Conservation (phyloP, 164 flowering plant genomes). For the Echeveria elegans region DNA sequence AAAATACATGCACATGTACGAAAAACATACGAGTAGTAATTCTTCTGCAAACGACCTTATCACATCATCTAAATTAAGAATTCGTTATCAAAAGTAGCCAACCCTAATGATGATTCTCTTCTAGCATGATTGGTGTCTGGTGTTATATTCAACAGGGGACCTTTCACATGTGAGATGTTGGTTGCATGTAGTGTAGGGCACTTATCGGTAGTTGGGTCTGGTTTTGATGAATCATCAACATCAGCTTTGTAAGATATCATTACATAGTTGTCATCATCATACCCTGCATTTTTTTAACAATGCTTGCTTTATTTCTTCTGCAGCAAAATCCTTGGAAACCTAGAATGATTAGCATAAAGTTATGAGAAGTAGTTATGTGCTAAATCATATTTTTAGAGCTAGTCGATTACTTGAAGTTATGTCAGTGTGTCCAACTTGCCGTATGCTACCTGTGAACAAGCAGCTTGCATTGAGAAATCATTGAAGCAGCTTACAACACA, state of each 20-base stretch:
- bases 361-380: neutral
- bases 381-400: neutral
- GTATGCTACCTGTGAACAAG: slow-evolving; percentile 65
- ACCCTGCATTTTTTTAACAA: slow-evolving; percentile 79
- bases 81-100: neutral
- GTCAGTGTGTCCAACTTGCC: neutral
- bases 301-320: slow-evolving; percentile 79
- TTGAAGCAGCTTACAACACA: slow-evolving; percentile 89
- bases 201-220: neutral
- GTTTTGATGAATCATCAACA: neutral
- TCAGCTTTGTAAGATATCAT: neutral
- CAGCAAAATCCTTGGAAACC: slow-evolving; percentile 25
- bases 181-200: neutral
- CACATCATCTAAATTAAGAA: neutral
- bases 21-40: neutral
- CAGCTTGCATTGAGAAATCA: slow-evolving; percentile 84
- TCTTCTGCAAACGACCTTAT: neutral
- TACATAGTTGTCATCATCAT: slow-evolving; percentile 32
- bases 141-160: neutral
- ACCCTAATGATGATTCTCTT: neutral
- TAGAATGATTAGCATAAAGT: slow-evolving; percentile 11
- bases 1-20: neutral
- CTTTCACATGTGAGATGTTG: neutral
- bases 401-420: neutral
- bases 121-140: neutral